Percentiles rank a stretch among this genome's conserved stretches.
These are phyloP conservation scores for Hanseniaspora valbyensis DNA, from an alignment of 805 yeast genomes.

Conservation along the genomic window DNA sequence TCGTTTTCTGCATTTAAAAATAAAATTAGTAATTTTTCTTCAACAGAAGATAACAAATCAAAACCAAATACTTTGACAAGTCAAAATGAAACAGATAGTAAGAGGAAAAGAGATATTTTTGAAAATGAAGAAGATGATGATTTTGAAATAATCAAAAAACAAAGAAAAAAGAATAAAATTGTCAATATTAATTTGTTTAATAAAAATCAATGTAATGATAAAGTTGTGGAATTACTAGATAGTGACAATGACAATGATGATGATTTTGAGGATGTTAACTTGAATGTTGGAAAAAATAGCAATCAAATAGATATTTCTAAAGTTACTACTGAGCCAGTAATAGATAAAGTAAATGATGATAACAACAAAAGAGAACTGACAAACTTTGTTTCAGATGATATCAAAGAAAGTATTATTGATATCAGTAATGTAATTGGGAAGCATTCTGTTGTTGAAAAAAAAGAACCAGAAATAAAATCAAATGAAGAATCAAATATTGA, in stretches of 20 bases:
- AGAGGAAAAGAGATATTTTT: slow-evolving; percentile 21
- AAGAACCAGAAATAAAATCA: too few relatives aligned
- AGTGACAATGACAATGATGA: not conserved
- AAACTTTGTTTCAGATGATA: too few relatives aligned
- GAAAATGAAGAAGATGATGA: slow-evolving; percentile 25
- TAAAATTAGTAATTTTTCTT: slow-evolving; percentile 19
- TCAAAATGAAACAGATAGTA: slow-evolving; percentile 13
- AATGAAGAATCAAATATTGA: too few relatives aligned
- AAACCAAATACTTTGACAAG: too few relatives aligned
- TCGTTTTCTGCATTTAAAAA: slow-evolving; percentile 21
- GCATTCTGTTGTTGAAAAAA: too few relatives aligned
- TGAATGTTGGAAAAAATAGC: not conserved
- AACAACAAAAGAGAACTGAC: too few relatives aligned
- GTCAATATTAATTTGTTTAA: slow-evolving; percentile 44
- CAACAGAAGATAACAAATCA: slow-evolving; percentile 2
- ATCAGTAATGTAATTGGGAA: too few relatives aligned
- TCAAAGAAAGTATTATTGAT: too few relatives aligned
- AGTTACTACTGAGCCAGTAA: not conserved
- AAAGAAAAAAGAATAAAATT: slow-evolving; percentile 32
- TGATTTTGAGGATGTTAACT: not conserved
- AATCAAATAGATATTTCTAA: not conserved
- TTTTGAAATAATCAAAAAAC: slow-evolving; percentile 6
- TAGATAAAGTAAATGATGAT: too few relatives aligned
- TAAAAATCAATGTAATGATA: slow-evolving; percentile 32
- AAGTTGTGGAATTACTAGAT: slow-evolving; percentile 2